Base-by-base conservation (phyloP, 768 basidiomycete species). In the Cyclocybe aegerita region DNA sequence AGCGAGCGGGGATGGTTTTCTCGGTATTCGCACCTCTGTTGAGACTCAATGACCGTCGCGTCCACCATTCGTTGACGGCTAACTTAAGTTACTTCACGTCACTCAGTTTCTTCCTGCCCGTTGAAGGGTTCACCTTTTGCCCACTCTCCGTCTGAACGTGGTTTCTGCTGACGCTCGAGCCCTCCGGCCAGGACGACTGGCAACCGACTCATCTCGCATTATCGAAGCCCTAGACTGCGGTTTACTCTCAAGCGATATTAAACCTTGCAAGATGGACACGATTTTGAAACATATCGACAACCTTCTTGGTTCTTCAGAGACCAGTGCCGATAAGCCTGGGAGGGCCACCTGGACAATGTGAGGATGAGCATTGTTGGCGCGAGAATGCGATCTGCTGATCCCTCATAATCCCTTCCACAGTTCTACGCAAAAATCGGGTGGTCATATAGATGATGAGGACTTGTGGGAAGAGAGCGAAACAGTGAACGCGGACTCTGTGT, bases 231-330 rank as follows among this genome's bases (percentile, higher is more conserved):
- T 38, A 47, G 39, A 40, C 38, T 40, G 33, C 17, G 40, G n/a
- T 50, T 51, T 35, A 12, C 15, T 16, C 33, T 44, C 37, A 14
- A 39, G 4, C 36, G 39, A 9, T 14, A 49, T n/a, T 29, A 6
- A 23, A 30, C 15, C 43, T 39, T 32, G 16, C 48, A 35, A 43
- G 32, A 60, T 60, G 58, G 16, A 47, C 10, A 49, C 16, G 7
- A 43, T 60, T 38, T 47, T 53, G 41, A 50, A 51, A 9, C 54
- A 60, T 33, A 45, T 57, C 38, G 49, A 57, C 41, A 45, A 31
- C 32, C 51, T 60, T 30, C 45, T 60, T 31, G 47, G 49, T 11
- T 44, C 59, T 4, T 52, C 54, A 23, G 56, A 60, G 15, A 15
- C 30, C 12, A 23, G 14, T 17, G 29, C 33, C 12, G 39, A 47